These are phyloP conservation scores for Aspergillus calidoustus DNA, from an alignment of 2,329 filamentous ascomycete species.

Conservation along the genomic window DNA sequence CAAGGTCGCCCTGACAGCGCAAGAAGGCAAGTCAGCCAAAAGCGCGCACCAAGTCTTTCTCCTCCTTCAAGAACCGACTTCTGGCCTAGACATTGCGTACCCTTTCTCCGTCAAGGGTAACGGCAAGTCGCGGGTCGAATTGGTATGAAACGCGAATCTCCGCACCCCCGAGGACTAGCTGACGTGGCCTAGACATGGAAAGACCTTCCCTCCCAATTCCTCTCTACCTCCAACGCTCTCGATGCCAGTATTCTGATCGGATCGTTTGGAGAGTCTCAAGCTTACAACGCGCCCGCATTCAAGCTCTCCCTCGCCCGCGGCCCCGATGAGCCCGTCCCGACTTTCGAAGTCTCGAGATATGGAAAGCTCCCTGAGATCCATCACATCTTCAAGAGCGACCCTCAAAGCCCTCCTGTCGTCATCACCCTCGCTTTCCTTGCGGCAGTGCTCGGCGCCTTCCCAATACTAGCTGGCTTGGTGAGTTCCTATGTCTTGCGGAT, in stretches of 20 bases:
- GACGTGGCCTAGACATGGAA: slow-evolving; percentile 70
- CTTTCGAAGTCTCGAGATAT: slow-evolving; percentile 77
- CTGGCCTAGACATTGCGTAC: slow-evolving; percentile 85
- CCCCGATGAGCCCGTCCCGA: slow-evolving; percentile 61
- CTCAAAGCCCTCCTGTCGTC: slow-evolving; percentile 77
- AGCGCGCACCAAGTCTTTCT: slow-evolving; percentile 94
- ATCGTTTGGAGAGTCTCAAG: slow-evolving; percentile 77
- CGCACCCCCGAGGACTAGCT: slow-evolving; percentile 13
- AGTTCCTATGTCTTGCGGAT: slow-evolving; percentile 36
- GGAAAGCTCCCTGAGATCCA: slow-evolving; percentile 82
- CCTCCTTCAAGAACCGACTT: slow-evolving; percentile 72
- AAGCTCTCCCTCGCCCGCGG: slow-evolving; percentile 70
- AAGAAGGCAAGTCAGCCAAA: slow-evolving; percentile 77
- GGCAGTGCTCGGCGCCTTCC: slow-evolving; percentile 74
- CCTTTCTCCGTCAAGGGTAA: slow-evolving; percentile 82
- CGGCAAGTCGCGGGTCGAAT: slow-evolving; percentile 81
- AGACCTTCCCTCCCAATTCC: slow-evolving; percentile 84
- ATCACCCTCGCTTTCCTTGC: slow-evolving; percentile 78
- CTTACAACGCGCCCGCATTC: slow-evolving; percentile 73
- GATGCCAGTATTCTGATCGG: slow-evolving; percentile 81
- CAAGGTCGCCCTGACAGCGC: slow-evolving; percentile 80
- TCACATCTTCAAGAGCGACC: slow-evolving; percentile 84
- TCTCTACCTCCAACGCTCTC: slow-evolving; percentile 69
- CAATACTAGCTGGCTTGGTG: slow-evolving; percentile 72
- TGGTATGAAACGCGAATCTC: slow-evolving; percentile 62